phyloP scores from a whole-genome alignment of 768 basidiomycete species.

The Lyophyllum semitale region DNA sequence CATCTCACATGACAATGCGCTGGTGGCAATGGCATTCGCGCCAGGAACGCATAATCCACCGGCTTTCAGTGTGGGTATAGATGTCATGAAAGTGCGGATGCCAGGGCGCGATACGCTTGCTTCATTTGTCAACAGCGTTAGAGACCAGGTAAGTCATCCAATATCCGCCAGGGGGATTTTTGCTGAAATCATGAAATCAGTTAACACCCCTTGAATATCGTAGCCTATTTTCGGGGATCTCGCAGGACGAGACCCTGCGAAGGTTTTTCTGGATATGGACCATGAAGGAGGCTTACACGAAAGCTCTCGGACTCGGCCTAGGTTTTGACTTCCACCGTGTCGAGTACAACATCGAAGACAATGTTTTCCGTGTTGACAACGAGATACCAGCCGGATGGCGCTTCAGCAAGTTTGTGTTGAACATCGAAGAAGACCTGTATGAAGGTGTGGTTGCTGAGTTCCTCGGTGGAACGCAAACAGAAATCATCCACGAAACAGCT shows the following conservation, averaged over 20 bases:
- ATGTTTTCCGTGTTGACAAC: conserved; percentile 62
- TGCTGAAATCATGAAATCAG: conserved; percentile 24
- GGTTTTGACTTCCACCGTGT: conserved; percentile 81
- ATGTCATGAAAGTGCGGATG: conserved; percentile 77
- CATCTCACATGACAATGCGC: conserved; percentile 76
- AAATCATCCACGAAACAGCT: conserved; percentile 31
- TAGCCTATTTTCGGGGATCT: conserved; percentile 38
- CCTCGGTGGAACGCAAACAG: conserved; percentile 41
- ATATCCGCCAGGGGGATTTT: background rate
- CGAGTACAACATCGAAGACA: conserved; percentile 60
- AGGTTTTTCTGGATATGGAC: conserved; percentile 87
- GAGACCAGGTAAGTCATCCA: conserved; percentile 55
- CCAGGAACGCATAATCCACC: conserved; percentile 42
- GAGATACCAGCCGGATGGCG: conserved; percentile 60
- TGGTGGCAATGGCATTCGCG: conserved; percentile 70
- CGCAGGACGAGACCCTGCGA: conserved; percentile 53
- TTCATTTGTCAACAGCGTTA: conserved; percentile 64
- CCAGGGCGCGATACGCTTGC: conserved; percentile 58
- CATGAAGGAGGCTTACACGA: conserved; percentile 89
- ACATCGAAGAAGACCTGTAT: conserved; percentile 53
- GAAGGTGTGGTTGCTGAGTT: conserved; percentile 69
- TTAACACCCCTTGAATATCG: conserved; percentile 44
- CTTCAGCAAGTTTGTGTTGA: conserved; percentile 62
- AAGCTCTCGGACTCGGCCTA: conserved; percentile 81
- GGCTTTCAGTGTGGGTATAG: conserved; percentile 70